phyloP scores from a whole-genome alignment of 129 eudicot species.

The Cynara cardunculus region DNA sequence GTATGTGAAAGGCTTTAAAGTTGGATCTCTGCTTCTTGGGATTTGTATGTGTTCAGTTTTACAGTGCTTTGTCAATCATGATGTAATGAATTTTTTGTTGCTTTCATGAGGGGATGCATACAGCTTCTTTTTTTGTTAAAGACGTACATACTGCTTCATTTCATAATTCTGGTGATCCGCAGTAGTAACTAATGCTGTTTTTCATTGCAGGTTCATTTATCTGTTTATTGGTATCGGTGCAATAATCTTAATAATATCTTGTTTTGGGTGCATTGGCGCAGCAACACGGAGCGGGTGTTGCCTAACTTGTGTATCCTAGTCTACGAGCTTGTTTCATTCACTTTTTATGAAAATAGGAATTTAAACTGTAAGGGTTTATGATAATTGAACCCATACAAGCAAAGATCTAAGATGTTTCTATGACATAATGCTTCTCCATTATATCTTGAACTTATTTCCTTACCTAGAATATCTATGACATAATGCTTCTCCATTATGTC shows the following conservation, averaged over 20 bases:
- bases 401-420: neutral
- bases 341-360: neutral
- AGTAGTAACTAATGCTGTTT: slow-evolving; percentile 3
- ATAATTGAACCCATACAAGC: neutral
- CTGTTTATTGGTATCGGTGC: slow-evolving; percentile 65
- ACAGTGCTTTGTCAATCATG: neutral
- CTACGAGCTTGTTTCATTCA: neutral
- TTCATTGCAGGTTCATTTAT: slow-evolving; percentile 70
- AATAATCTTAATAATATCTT: slow-evolving; percentile 54
- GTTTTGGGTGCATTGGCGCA: slow-evolving; percentile 78
- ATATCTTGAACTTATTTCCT: neutral
- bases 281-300: slow-evolving; percentile 73
- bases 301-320: slow-evolving; percentile 74
- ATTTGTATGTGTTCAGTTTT: neutral
- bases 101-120: neutral
- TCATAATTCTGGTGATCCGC: neutral
- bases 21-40: neutral
- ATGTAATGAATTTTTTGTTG: neutral
- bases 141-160: neutral
- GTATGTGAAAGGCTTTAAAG: no score
- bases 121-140: neutral
- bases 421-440: neutral
- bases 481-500: neutral
- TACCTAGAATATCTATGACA: neutral
- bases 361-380: neutral